Conservation (phyloP, 1,139 yeast genomes). For the Diutina neorugosa region DNA sequence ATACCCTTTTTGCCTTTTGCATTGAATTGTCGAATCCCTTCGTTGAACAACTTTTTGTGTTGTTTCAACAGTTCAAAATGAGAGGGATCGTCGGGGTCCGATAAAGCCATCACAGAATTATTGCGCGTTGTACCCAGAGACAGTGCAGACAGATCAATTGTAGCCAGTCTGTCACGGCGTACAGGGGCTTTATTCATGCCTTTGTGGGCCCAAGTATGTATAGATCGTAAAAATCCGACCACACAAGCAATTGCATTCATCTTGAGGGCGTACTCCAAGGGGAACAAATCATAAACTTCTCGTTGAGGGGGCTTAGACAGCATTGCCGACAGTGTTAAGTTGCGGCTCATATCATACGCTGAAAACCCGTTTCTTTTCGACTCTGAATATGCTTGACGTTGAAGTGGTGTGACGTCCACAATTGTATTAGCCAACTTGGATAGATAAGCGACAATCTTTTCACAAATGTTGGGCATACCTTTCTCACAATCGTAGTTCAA, state of each 20-base stretch:
- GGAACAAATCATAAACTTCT: constrained; percentile 43
- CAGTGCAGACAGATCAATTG: constrained; percentile 20
- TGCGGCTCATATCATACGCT: constrained; percentile 59
- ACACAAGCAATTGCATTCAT: constrained; percentile 71
- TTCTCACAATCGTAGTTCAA: constrained; percentile 93
- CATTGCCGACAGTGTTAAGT: constrained; percentile 60
- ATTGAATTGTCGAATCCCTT: constrained; percentile 71
- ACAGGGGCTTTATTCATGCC: constrained; percentile 29
- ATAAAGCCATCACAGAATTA: background rate
- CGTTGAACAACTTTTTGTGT: constrained; percentile 69
- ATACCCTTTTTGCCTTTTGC: constrained; percentile 79
- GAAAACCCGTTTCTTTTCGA: constrained; percentile 50
- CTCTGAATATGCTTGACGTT: constrained; percentile 54
- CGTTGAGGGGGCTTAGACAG: constrained; percentile 51
- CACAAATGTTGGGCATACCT: constrained; percentile 75
- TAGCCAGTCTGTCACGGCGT: constrained; percentile 22
- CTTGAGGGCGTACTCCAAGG: constrained; percentile 74
- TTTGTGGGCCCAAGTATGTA: constrained; percentile 82
- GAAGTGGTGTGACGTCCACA: constrained; percentile 61
- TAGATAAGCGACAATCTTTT: constrained; percentile 64
- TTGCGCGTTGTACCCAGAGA: background rate
- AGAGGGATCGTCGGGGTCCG: constrained; percentile 58
- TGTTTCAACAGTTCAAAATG: constrained; percentile 81
- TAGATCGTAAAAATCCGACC: constrained; percentile 71
- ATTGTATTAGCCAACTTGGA: constrained; percentile 62